phyloP scores from a whole-genome alignment of 139 green algal species.

The Asterochloris sp. region DNA sequence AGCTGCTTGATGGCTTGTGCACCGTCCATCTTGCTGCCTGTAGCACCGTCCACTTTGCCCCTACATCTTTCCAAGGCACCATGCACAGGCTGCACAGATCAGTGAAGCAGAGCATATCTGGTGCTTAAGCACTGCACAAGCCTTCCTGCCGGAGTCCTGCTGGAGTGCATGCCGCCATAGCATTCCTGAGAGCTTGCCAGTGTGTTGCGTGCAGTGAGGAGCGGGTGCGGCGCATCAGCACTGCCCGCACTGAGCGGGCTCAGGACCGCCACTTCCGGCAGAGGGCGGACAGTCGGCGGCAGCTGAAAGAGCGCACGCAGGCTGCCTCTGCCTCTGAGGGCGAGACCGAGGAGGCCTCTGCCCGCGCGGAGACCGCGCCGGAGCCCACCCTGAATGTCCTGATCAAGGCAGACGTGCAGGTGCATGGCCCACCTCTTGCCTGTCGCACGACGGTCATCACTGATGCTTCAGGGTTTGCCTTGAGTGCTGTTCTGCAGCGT shows the following conservation, averaged over 20 bases:
- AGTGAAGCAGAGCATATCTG: no score
- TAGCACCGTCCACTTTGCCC: no score
- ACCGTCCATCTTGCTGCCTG: no score
- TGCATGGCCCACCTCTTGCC: neutral
- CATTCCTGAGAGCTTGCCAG: neutral
- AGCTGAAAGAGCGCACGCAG: constrained; percentile 3
- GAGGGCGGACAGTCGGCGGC: constrained; percentile 8
- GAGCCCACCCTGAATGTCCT: constrained; percentile 26
- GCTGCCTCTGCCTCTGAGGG: neutral
- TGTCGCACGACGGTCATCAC: neutral
- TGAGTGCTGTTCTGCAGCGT: neutral
- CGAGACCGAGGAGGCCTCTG: neutral
- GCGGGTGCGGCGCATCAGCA: constrained; percentile 44
- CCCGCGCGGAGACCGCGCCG: neutral
- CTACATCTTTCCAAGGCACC: no score
- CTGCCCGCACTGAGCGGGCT: constrained; percentile 18
- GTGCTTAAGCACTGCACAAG: no score
- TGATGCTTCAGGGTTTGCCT: neutral
- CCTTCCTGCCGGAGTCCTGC: no score
- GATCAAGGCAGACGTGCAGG: constrained; percentile 81
- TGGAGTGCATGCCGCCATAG: no score
- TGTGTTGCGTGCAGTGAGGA: constrained; percentile 43
- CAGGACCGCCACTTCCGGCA: constrained; percentile 1
- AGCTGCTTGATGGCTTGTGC: neutral
- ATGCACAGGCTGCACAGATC: no score